Evolutionary conservation across 2,329 filamentous ascomycete genomes (phyloP).

Genomic region (Claviceps pazoutovae): DNA sequence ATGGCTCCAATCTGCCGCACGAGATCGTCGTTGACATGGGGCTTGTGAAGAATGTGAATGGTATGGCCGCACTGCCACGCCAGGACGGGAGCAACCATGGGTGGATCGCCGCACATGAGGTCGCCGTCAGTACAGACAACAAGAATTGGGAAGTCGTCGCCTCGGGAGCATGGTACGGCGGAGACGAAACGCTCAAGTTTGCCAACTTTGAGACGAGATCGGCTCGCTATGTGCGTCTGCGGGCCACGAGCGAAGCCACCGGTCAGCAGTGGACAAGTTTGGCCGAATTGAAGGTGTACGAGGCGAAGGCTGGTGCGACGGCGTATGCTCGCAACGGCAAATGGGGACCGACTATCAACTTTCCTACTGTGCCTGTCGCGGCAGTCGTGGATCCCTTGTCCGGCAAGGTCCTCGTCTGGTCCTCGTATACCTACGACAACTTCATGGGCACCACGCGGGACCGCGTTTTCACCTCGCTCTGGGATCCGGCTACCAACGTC

Average conservation of each 20-base stretch:
- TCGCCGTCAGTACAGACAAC: conserved; percentile 16
- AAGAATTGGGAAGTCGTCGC: conserved; percentile 15
- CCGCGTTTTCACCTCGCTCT: conserved; percentile 8
- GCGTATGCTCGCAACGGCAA: conserved; percentile 13
- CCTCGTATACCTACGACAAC: conserved; percentile 7
- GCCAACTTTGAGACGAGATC: conserved; percentile 19
- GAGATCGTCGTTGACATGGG: conserved; percentile 19
- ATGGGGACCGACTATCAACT: conserved; percentile 22
- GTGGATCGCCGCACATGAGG: conserved; percentile 15
- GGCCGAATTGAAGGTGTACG: conserved; percentile 19
- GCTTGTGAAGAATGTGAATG: conserved; percentile 13
- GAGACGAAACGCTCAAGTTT: conserved; percentile 16
- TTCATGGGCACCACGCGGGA: conserved; percentile 6
- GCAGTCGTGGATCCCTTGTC: conserved; percentile 3
- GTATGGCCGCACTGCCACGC: conserved; percentile 17
- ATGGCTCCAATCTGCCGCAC: conserved; percentile 11
- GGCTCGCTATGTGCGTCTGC: conserved; percentile 17
- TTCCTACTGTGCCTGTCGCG: conserved; percentile 21
- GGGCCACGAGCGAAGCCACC: conserved; percentile 16
- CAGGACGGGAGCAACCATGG: conserved; percentile 14
- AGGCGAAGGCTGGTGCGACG: conserved; percentile 11
- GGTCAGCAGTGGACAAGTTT: conserved; percentile 18
- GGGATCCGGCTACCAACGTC: conserved; percentile 8
- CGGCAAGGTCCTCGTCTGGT: conserved; percentile 5
- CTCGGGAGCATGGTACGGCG: conserved; percentile 15